A percentile compares a stretch with the other conserved stretches of the same genome.
Evolutionary conservation across 1,284 basidiomycete species (phyloP).

Genomic region (Marasmius tenuissimus): DNA sequence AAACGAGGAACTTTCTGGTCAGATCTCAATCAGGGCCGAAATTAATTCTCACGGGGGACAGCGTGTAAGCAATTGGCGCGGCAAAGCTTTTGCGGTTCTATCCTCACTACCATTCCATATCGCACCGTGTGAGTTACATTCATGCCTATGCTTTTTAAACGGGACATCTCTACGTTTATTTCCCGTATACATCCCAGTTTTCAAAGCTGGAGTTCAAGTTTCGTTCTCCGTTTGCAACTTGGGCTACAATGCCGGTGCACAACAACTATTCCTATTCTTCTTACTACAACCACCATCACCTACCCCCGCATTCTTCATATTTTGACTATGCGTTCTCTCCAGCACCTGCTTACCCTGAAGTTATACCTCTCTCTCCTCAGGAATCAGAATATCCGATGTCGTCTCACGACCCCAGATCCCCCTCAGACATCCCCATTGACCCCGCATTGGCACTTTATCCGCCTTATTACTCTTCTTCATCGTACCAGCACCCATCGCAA

Average conservation of each 20-base stretch:
- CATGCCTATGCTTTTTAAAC: constrained; percentile 6
- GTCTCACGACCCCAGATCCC: constrained; percentile 35
- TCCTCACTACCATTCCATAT: too few relatives aligned
- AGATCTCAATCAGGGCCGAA: too few relatives aligned
- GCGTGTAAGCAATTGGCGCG: not conserved
- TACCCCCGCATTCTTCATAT: constrained; percentile 24
- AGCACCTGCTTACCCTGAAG: constrained; percentile 27
- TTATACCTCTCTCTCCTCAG: constrained; percentile 26
- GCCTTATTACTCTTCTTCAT: constrained; percentile 47
- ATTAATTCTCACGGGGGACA: too few relatives aligned
- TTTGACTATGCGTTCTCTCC: constrained; percentile 22
- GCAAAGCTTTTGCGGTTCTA: constrained; percentile 1
- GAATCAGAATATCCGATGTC: constrained; percentile 31
- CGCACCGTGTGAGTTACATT: too few relatives aligned
- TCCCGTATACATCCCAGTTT: not conserved
- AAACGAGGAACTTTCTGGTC: too few relatives aligned
- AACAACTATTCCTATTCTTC: constrained; percentile 37
- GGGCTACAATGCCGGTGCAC: constrained; percentile 23
- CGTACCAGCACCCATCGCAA: constrained; percentile 37
- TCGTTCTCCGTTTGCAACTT: constrained; percentile 12
- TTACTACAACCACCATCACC: constrained; percentile 31
- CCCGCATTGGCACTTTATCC: constrained; percentile 64
- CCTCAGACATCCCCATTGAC: constrained; percentile 56
- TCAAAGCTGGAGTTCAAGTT: not conserved
- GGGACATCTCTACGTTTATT: constrained; percentile 18